These are phyloP conservation scores for Neonectria neomacrospora DNA, from an alignment of 2,329 filamentous ascomycete genomes.

Conservation along the genomic window DNA sequence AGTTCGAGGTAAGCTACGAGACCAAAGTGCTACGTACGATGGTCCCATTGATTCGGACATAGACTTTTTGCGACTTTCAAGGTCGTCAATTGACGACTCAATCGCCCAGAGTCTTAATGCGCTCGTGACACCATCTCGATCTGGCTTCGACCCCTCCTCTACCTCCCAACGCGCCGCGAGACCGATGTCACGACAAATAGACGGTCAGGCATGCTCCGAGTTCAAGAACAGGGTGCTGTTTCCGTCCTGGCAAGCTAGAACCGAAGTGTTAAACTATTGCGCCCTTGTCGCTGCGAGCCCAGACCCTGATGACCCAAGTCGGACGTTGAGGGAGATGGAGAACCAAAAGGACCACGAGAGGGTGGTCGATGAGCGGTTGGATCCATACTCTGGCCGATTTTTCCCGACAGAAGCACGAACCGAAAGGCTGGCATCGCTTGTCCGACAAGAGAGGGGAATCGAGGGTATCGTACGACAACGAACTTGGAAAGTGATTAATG, in stretches of 20 bases:
- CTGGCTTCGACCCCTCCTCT: slow-evolving; percentile 82
- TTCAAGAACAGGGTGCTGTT: slow-evolving; percentile 87
- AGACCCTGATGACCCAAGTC: slow-evolving; percentile 87
- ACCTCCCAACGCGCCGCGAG: slow-evolving; percentile 72
- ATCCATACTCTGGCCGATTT: slow-evolving; percentile 89
- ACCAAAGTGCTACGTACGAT: neutral
- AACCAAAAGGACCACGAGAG: slow-evolving; percentile 75
- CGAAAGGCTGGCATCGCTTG: slow-evolving; percentile 77
- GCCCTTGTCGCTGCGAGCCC: slow-evolving; percentile 86
- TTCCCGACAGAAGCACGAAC: slow-evolving; percentile 84
- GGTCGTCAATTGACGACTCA: slow-evolving; percentile 88
- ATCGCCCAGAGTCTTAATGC: slow-evolving; percentile 95
- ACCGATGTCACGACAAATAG: slow-evolving; percentile 64
- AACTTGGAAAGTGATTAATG: slow-evolving; percentile 82
- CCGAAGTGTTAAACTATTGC: slow-evolving; percentile 89
- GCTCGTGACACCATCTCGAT: slow-evolving; percentile 77
- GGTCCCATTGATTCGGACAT: slow-evolving; percentile 24
- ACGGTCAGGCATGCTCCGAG: slow-evolving; percentile 68
- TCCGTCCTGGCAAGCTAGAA: slow-evolving; percentile 85
- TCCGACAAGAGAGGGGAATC: slow-evolving; percentile 80
- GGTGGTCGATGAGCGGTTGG: slow-evolving; percentile 86
- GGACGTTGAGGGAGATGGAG: slow-evolving; percentile 75
- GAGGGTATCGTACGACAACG: slow-evolving; percentile 83
- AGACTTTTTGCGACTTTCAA: slow-evolving; percentile 93
- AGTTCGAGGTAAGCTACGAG: slow-evolving; percentile 68